These are phyloP conservation scores for Monosporascus sp. DNA, from an alignment of 2,329 filamentous ascomycete genomes.

Conservation along the genomic window DNA sequence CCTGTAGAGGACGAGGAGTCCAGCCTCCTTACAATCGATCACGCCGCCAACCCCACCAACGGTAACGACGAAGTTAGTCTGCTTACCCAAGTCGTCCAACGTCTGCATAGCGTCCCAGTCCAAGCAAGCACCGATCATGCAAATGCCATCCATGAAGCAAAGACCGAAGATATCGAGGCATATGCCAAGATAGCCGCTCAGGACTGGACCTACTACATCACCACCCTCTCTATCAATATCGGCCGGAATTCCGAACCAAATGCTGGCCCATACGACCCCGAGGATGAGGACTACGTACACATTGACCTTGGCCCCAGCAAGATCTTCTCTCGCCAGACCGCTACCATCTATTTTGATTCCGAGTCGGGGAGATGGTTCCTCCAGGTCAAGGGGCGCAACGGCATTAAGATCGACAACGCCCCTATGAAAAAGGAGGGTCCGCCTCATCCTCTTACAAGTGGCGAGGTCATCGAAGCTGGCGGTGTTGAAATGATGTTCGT, in stretches of 20 bases:
- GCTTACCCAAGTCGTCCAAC: conserved; percentile 51
- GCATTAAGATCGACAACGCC: conserved; percentile 74
- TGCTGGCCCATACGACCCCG: conserved; percentile 35
- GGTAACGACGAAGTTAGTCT: conserved; percentile 49
- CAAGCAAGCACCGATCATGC: conserved; percentile 58
- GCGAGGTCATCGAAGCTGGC: conserved; percentile 86
- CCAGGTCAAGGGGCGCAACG: conserved; percentile 84
- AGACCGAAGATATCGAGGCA: conserved; percentile 60
- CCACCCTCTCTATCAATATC: conserved; percentile 69
- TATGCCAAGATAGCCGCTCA: conserved; percentile 78
- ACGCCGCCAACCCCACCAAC: conserved; percentile 28
- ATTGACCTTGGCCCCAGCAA: conserved; percentile 87
- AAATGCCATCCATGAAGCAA: conserved; percentile 58
- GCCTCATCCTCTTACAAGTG: conserved; percentile 67
- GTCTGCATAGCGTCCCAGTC: conserved; percentile 42
- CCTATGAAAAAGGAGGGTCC: conserved; percentile 60
- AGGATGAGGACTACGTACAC: conserved; percentile 57
- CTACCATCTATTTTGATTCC: conserved; percentile 66
- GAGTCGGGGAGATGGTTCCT: conserved; percentile 75
- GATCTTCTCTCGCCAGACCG: conserved; percentile 72
- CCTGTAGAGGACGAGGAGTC: conserved; percentile 41
- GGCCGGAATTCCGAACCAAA: conserved; percentile 60
- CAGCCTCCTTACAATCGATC: conserved; percentile 34
- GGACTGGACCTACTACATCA: conserved; percentile 82
- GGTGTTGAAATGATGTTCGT: conserved; percentile 99